Base-by-base conservation (phyloP, 2,329 filamentous ascomycete genomes). In the Lecanoromycetidae sp. region DNA sequence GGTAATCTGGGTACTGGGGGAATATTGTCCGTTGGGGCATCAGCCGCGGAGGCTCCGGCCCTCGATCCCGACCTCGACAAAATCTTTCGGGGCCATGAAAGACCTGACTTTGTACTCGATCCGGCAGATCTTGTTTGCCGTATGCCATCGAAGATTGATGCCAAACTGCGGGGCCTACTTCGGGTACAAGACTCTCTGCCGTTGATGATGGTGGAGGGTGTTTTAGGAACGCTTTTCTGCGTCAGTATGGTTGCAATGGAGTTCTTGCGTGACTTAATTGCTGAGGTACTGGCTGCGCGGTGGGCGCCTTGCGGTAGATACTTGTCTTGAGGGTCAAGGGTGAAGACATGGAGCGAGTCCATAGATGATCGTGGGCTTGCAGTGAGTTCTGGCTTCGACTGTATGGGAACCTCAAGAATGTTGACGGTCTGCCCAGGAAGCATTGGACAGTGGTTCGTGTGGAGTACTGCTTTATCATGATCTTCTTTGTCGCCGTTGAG, bases 351-450 rank as follows among this genome's bases (percentile, higher is more conserved):
- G 55, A 80, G 73, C 44, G 72, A 69, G 35, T 66, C 70, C 42
- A 70, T 66, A 5, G 79, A 82, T 56, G 69, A 79, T 55, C 78
- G 69, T 4, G 82, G 87, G 52, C 70, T 65, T 34, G 71, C 66
- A 53, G 51, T 53, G n/a, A 55, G 51, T 12, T 60, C 63, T 39
- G 64, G 60, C 1, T 74, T 73, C 32, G 71, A 58, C 61, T 94
- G 82, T 27, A 77, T 69, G 12, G 90, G 90, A 9, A 96, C 78
- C 46, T 84, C 79, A 47, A 96, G 69, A 12, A 87, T 77, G 65
- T 96, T 95, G 60, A 95, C 77, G 2, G 76, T 75, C 63, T 95
- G 90, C 12, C 90, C 90, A 3, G 90, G 90, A 22, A 95, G 74
- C 53, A 90, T 79, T 29, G 90, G 87, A 60, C 90, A 96, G 35